phyloP scores from a whole-genome alignment of 768 basidiomycete genomes.

The Mycena capillaripes region DNA sequence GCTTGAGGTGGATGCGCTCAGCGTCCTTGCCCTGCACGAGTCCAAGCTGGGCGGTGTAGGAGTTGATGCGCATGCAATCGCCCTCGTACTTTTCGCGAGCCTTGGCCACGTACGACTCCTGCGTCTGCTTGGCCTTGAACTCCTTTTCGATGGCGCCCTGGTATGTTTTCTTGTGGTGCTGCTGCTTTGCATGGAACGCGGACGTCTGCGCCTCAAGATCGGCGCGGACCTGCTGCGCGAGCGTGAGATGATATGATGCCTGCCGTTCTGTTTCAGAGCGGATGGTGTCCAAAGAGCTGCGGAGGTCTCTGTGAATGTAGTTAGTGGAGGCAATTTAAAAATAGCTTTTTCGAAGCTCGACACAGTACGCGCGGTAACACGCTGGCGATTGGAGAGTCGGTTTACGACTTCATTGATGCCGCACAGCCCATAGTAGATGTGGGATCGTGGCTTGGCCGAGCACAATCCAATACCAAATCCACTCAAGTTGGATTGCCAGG shows the following conservation, averaged over 20 bases:
- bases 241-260: conserved; percentile 76
- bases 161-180: conserved; percentile 79
- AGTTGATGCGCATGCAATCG: conserved; percentile 67
- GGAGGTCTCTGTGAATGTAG: conserved; percentile 73
- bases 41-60: conserved; percentile 43
- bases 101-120: conserved; percentile 88
- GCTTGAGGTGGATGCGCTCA: conserved; percentile 89
- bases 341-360: not conserved
- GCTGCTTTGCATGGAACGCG: conserved; percentile 74
- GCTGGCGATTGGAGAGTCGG: not conserved
- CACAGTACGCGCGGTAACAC: not conserved
- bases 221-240: conserved; percentile 81
- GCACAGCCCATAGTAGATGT: no score
- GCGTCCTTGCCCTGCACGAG: conserved; percentile 94
- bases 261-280: conserved; percentile 89
- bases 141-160: conserved; percentile 89
- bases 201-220: conserved; percentile 79
- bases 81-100: conserved; percentile 94
- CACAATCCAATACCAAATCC: not conserved
- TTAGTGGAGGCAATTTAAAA: conserved; percentile 33
- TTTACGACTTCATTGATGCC: not conserved
- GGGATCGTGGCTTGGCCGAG: no score
- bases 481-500: not conserved
- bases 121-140: conserved; percentile 90
- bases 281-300: conserved; percentile 84